Percentiles rank a stretch among this genome's conserved stretches.
Conservation (phyloP, 176 grass and related monocot genomes). For the Pontederia crassipes region DNA sequence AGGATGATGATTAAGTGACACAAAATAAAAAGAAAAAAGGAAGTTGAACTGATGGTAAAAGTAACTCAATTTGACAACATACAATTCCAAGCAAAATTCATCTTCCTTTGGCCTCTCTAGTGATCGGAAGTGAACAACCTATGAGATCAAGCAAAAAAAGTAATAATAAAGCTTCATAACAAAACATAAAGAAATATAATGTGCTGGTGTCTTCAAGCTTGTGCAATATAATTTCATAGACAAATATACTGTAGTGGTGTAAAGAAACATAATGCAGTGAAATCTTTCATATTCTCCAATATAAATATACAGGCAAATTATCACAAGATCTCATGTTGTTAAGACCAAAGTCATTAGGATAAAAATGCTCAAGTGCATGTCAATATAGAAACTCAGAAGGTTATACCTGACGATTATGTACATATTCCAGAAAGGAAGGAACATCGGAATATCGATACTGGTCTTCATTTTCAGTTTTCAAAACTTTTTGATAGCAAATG, state of each 20-base stretch:
- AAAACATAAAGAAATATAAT: background rate
- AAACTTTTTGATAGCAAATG: constrained; percentile 72
- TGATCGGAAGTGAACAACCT: constrained; percentile 59
- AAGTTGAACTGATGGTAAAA: background rate
- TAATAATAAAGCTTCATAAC: background rate
- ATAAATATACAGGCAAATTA: too few relatives aligned
- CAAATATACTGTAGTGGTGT: too few relatives aligned
- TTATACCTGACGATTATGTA: constrained; percentile 74
- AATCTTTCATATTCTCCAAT: too few relatives aligned
- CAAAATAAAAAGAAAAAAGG: background rate
- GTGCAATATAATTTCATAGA: too few relatives aligned
- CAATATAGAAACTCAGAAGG: background rate
- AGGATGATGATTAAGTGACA: background rate
- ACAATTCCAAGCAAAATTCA: constrained; percentile 58
- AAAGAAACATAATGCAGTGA: too few relatives aligned
- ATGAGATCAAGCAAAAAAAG: background rate
- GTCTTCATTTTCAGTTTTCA: constrained; percentile 42
- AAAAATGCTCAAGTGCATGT: too few relatives aligned
- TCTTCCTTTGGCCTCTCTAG: constrained; percentile 67
- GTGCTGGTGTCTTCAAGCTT: too few relatives aligned
- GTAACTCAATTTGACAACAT: constrained; percentile 16
- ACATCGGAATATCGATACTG: constrained; percentile 63
- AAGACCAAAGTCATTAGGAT: too few relatives aligned
- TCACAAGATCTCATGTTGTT: too few relatives aligned
- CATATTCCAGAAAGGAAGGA: constrained; percentile 80